Percentiles rank a stretch among this genome's conserved stretches.
Evolutionary conservation across 164 flowering plant genomes (phyloP).

Genomic region (Vitis rupestris): DNA sequence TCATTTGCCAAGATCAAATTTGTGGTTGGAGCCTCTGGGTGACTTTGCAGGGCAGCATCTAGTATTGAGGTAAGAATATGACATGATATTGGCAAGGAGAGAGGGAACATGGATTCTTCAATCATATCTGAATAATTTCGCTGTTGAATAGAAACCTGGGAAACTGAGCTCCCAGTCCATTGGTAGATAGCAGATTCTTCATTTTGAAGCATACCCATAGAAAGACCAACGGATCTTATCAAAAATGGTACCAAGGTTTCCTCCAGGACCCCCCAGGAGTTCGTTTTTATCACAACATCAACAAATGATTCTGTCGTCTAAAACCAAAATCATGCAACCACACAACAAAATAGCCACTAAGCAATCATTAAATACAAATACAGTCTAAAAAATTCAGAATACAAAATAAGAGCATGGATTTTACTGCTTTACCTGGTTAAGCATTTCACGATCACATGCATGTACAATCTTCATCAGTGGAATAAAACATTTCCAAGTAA

Average conservation of each 20-base stretch:
- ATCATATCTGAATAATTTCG: slow-evolving; percentile 12
- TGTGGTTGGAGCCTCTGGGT: slow-evolving; percentile 16
- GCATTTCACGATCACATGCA: slow-evolving; percentile 40
- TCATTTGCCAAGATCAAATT: slow-evolving; percentile 25
- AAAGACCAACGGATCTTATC: slow-evolving; percentile 47
- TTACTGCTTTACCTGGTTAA: slow-evolving; percentile 55
- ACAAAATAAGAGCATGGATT: neutral
- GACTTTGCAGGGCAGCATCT: slow-evolving; percentile 43
- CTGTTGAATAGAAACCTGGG: slow-evolving; percentile 13
- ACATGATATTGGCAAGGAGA: slow-evolving; percentile 58
- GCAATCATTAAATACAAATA: neutral
- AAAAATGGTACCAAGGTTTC: slow-evolving; percentile 57
- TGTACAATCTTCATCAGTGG: slow-evolving; percentile 51
- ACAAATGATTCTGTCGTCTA: slow-evolving; percentile 59
- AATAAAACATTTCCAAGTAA: slow-evolving; percentile 60
- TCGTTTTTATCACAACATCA: slow-evolving; percentile 46
- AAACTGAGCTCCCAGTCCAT: slow-evolving; percentile 31
- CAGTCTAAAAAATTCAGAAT: neutral
- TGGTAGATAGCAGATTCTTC: slow-evolving; percentile 33
- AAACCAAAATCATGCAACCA: slow-evolving; percentile 14
- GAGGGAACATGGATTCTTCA: slow-evolving; percentile 16
- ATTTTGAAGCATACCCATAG: slow-evolving; percentile 50
- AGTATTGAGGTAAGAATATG: slow-evolving; percentile 55
- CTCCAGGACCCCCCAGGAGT: slow-evolving; percentile 58
- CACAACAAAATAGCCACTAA: slow-evolving; percentile 2